Percentiles rank a stretch among this genome's conserved stretches.
These are phyloP conservation scores for Andalucia godoyi DNA, from an alignment of 78 protist species.

Conservation along the genomic window DNA sequence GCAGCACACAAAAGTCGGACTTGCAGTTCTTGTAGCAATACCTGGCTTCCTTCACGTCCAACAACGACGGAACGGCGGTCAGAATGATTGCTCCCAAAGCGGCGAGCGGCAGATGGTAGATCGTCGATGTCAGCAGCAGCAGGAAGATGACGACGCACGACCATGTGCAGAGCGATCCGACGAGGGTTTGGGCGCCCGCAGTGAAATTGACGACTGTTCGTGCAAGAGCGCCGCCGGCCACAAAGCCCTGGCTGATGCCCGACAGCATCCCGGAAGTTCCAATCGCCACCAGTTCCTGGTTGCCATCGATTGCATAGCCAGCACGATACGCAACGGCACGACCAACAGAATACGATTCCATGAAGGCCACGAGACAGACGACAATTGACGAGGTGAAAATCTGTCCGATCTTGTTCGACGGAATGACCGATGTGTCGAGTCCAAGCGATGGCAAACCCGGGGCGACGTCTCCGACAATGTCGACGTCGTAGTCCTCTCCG, in stretches of 20 bases:
- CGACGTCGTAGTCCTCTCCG: no score
- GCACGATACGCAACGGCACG: neutral
- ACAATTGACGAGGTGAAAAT: neutral
- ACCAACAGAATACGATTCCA: neutral
- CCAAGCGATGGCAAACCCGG: neutral
- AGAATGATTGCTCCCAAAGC: conserved; percentile 10
- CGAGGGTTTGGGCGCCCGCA: neutral
- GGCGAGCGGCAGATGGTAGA: neutral
- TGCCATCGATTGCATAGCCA: neutral
- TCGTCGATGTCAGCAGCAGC: neutral
- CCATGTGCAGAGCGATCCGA: neutral
- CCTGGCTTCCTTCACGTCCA: neutral
- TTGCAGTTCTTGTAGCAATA: neutral
- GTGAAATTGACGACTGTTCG: neutral
- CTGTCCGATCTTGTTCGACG: neutral
- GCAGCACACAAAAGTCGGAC: neutral
- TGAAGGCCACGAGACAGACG: neutral
- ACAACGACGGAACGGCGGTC: neutral
- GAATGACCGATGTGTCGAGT: no score
- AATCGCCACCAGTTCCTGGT: neutral
- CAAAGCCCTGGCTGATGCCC: neutral
- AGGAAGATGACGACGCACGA: neutral
- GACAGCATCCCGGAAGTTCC: neutral
- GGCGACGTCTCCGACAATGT: neutral
- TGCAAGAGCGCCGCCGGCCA: neutral